These are phyloP conservation scores for Stephanodiscus minutulus DNA, from an alignment of 108 stramenopile genomes.

Conservation along the genomic window DNA sequence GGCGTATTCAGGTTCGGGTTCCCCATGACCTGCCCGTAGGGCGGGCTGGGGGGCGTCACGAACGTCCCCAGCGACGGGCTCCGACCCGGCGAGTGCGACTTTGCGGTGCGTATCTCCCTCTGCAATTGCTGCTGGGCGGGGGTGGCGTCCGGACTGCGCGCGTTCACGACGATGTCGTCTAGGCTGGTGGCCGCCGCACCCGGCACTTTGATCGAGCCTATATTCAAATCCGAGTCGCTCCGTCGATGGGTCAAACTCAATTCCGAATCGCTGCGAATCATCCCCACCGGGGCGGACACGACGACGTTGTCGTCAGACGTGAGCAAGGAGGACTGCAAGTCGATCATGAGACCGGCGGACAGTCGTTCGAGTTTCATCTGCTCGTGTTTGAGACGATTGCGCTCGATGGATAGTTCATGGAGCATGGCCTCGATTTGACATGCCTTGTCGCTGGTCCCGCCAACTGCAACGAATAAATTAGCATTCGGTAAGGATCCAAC, in stretches of 20 bases:
- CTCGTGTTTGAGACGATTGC: slow-evolving; percentile 62
- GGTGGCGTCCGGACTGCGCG: slow-evolving; percentile 1
- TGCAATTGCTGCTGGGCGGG: slow-evolving; percentile 3
- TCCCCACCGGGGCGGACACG: slow-evolving; percentile 36
- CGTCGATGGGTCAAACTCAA: slow-evolving; percentile 4
- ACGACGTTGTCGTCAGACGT: slow-evolving; percentile 67
- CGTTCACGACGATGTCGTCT: background rate
- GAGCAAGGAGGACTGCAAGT: slow-evolving; percentile 67
- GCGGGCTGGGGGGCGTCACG: slow-evolving; percentile 59
- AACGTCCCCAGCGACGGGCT: background rate
- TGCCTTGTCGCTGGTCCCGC: slow-evolving; percentile 68
- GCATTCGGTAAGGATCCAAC: background rate
- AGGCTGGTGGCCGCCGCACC: background rate
- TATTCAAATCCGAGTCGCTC: background rate
- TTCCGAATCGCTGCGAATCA: slow-evolving; percentile 38
- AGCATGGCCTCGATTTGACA: slow-evolving; percentile 80
- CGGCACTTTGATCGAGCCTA: background rate
- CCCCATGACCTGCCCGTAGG: slow-evolving; percentile 50
- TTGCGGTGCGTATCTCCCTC: slow-evolving; percentile 33
- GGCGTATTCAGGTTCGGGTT: slow-evolving; percentile 43
- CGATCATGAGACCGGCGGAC: slow-evolving; percentile 71
- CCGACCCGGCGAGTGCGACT: slow-evolving; percentile 44
- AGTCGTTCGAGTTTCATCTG: slow-evolving; percentile 74
- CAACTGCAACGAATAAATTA: slow-evolving; percentile 38
- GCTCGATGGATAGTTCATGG: slow-evolving; percentile 57